Percentiles rank a stretch among this genome's conserved stretches.
Evolutionary conservation across 805 yeast genomes (phyloP).

Genomic region (Teunomyces barrocoloradensis): DNA sequence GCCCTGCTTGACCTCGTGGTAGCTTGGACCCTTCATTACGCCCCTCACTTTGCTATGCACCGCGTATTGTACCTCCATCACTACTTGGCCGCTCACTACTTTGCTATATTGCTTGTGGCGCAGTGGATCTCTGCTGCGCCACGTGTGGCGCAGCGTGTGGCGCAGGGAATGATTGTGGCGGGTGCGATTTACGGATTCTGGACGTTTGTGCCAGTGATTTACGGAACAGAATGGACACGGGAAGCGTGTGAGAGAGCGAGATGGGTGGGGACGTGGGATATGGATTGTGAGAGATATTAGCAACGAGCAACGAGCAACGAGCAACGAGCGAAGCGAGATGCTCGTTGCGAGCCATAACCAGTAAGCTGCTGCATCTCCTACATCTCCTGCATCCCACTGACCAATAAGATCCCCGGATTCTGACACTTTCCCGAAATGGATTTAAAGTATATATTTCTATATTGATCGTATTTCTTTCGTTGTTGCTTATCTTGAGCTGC

Average conservation of each 20-base stretch:
- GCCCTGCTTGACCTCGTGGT: constrained; percentile 37
- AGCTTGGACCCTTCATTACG: constrained; percentile 59
- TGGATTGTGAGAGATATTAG: constrained; percentile 32
- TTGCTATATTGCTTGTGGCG: constrained; percentile 44
- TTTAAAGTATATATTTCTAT: background rate
- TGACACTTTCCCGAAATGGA: too few species aligned
- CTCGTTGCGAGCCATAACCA: too few species aligned
- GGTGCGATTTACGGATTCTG: constrained; percentile 25
- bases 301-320: too few species aligned
- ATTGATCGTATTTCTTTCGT: too few species aligned
- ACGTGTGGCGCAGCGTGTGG: too few species aligned
- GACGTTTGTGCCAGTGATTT: constrained; percentile 41
- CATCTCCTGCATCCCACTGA: too few species aligned
- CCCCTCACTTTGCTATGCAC: constrained; percentile 50
- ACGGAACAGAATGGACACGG: constrained; percentile 47
- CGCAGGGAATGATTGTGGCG: constrained; percentile 8
- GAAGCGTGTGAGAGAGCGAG: constrained; percentile 35
- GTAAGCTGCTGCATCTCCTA: too few species aligned
- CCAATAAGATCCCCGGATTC: too few species aligned
- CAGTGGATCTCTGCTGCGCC: constrained; percentile 37
- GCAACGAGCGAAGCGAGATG: too few species aligned
- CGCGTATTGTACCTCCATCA: constrained; percentile 43
- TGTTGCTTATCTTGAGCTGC: too few species aligned
- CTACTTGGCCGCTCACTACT: constrained; percentile 51
- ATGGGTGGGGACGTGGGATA: constrained; percentile 43